Conservation (phyloP, 139 green algal species). For the Chlorella sorokiniana region DNA sequence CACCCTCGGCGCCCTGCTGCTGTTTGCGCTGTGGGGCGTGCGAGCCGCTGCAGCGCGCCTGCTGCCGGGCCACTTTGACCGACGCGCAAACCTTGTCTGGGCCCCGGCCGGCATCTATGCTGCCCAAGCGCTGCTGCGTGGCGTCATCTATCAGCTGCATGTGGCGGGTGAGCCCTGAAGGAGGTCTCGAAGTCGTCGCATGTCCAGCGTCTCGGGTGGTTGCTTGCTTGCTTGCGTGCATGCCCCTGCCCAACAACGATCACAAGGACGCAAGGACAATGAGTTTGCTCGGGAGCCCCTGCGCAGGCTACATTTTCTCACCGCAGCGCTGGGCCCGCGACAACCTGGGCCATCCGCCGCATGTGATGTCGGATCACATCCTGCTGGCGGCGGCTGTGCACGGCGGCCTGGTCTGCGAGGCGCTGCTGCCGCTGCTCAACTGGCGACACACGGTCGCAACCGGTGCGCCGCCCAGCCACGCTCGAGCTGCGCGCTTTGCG, state of each 20-base stretch:
- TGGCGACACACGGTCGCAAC: not conserved
- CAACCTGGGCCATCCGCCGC: constrained; percentile 23
- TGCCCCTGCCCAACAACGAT: too few relatives aligned
- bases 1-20: not conserved
- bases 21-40: constrained; percentile 16
- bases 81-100: not conserved
- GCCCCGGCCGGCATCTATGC: constrained; percentile 24
- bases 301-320: constrained; percentile 21
- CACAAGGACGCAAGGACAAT: too few relatives aligned
- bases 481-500: too few relatives aligned
- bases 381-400: constrained; percentile 33
- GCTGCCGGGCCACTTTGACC: not conserved
- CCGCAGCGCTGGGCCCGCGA: not conserved
- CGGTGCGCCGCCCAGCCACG: not conserved
- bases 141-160: constrained; percentile 28
- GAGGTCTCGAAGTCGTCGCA: not conserved
- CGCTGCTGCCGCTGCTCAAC: constrained; percentile 11
- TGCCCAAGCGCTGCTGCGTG: not conserved
- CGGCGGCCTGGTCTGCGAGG: constrained; percentile 34
- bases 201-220: not conserved
- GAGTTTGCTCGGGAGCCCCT: too few relatives aligned
- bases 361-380: constrained; percentile 52
- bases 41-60: not conserved
- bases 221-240: not conserved
- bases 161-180: not conserved